Conservation (phyloP, 1,139 yeast species). For the Arxiozyma heterogenica region DNA sequence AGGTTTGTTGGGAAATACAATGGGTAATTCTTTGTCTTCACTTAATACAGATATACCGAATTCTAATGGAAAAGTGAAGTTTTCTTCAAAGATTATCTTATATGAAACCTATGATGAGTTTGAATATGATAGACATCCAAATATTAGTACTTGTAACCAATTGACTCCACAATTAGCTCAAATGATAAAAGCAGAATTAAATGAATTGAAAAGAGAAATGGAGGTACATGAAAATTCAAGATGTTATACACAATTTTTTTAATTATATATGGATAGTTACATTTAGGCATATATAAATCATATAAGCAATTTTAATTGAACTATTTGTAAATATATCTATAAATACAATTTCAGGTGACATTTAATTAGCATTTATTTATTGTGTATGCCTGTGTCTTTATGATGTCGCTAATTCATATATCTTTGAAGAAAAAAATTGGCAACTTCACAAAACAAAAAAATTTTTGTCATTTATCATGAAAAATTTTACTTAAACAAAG, state of each 20-base stretch:
- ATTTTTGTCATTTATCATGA: background rate
- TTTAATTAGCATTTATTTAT: no score
- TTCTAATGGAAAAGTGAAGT: conserved; percentile 41
- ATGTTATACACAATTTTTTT: conserved; percentile 78
- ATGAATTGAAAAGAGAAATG: conserved; percentile 71
- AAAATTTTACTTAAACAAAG: no score
- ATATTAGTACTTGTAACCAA: conserved; percentile 85
- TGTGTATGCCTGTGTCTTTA: no score
- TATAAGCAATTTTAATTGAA: background rate
- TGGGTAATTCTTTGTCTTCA: background rate
- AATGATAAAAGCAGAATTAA: conserved; percentile 78
- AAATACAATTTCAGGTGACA: background rate
- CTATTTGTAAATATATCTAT: no score
- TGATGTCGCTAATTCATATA: background rate
- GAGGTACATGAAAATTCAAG: conserved; percentile 67
- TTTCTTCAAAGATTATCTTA: conserved; percentile 74
- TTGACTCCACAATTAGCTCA: conserved; percentile 84
- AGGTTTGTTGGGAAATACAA: conserved; percentile 47
- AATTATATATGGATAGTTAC: conserved; percentile 8
- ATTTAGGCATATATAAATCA: no score
- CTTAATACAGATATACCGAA: background rate
- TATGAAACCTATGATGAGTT: conserved; percentile 79
- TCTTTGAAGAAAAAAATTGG: background rate
- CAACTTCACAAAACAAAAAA: background rate
- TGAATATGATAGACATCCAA: conserved; percentile 92